Evolutionary conservation across 345 rosid genomes (phyloP).

Genomic region (Rubroshorea leprosula): DNA sequence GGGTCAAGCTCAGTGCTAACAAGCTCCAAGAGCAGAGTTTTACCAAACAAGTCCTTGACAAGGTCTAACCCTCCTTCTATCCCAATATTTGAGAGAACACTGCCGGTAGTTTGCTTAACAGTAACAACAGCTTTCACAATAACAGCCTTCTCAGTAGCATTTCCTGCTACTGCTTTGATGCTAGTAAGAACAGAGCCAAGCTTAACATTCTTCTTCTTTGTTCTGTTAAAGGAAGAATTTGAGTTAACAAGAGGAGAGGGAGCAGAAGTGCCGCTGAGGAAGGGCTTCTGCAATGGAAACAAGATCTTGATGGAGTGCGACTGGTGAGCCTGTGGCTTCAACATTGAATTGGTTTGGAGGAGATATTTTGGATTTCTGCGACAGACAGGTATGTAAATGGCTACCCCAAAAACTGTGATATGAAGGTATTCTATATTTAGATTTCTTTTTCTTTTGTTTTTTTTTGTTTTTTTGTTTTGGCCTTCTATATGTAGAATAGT

Average conservation of each 20-base stretch:
- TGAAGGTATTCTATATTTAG: too few relatives aligned
- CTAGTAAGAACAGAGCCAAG: conserved; percentile 1
- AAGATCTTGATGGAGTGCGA: conserved; percentile 10
- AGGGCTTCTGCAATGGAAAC: conserved; percentile 22
- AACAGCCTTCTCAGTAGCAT: background rate
- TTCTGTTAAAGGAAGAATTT: background rate
- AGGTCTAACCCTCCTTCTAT: conserved; percentile 34
- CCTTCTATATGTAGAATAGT: background rate
- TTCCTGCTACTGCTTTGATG: conserved; percentile 3
- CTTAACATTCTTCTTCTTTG: background rate
- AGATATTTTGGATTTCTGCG: background rate
- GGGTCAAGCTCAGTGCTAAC: conserved; percentile 49
- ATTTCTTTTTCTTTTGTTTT: too few relatives aligned
- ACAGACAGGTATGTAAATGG: background rate
- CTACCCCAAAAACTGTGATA: too few relatives aligned
- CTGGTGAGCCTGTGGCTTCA: conserved; percentile 28
- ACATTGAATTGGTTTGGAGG: conserved; percentile 17
- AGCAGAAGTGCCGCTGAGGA: conserved; percentile 21
- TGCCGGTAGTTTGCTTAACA: conserved; percentile 25
- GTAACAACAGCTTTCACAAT: conserved; percentile 35
- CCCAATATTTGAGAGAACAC: conserved; percentile 21
- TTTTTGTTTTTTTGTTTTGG: too few relatives aligned
- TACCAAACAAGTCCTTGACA: conserved; percentile 41
- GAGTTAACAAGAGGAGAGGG: conserved; percentile 6
- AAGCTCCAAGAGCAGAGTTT: conserved; percentile 49